These are phyloP conservation scores for Otatea glauca DNA, from an alignment of 176 grass and related monocot species.

Conservation along the genomic window DNA sequence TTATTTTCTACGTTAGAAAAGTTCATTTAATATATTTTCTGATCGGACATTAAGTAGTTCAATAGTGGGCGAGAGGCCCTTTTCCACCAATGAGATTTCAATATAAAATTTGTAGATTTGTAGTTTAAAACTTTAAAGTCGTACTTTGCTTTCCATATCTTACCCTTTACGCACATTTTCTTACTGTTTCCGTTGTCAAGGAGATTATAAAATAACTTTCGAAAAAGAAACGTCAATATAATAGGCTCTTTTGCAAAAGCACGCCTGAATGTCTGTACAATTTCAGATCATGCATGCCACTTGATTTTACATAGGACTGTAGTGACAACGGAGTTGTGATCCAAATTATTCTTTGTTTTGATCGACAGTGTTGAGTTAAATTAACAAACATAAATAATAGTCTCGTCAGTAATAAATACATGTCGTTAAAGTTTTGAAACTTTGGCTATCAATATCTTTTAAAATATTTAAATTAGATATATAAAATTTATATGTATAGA, in stretches of 20 bases:
- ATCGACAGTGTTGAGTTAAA: neutral
- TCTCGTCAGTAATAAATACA: too few species aligned
- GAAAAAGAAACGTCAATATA: conserved; percentile 56
- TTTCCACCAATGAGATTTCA: conserved; percentile 44
- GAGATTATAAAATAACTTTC: conserved; percentile 47
- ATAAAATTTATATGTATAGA: too few species aligned
- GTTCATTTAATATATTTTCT: conserved; percentile 4
- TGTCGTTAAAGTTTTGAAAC: too few species aligned
- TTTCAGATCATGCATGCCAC: neutral
- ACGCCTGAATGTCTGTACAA: conserved; percentile 1
- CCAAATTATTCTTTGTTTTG: neutral
- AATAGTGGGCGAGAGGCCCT: conserved; percentile 60
- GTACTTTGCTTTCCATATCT: conserved; percentile 65
- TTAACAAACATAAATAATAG: neutral
- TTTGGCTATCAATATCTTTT: too few species aligned
- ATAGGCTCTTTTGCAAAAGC: conserved; percentile 37
- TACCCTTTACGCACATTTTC: conserved; percentile 48
- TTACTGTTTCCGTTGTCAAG: conserved; percentile 47
- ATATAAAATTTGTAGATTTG: conserved; percentile 30
- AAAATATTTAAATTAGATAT: too few species aligned
- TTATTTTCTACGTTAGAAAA: neutral
- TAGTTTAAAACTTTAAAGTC: conserved; percentile 43
- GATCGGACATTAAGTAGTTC: conserved; percentile 46
- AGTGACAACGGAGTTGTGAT: neutral
- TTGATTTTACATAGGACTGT: conserved; percentile 15